Conservation (phyloP, 2,329 filamentous ascomycete species). For the Neobulgaria alba region DNA sequence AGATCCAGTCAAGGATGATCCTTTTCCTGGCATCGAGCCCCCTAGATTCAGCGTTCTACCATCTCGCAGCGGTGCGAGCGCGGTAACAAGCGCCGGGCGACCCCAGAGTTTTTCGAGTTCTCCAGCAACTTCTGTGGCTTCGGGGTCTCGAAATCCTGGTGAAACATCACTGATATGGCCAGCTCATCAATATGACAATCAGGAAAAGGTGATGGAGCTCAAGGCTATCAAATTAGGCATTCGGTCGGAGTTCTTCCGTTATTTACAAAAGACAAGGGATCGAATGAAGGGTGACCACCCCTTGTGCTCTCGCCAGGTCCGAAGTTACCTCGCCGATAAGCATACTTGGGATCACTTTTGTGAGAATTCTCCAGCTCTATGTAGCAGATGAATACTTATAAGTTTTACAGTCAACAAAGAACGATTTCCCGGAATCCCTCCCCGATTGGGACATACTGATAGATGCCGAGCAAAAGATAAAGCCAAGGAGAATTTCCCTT, state of each 20-base stretch:
- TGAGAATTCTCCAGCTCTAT: constrained; percentile 1
- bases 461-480: background rate
- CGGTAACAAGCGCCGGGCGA: background rate
- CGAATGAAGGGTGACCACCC: constrained; percentile 4
- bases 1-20: background rate
- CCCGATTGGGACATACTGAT: background rate
- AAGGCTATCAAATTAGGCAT: constrained; percentile 6
- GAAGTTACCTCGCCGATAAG: constrained; percentile 9
- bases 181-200: background rate
- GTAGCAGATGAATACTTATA: background rate
- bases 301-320: constrained; percentile 2
- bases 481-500: too few relatives aligned
- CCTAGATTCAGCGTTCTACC: background rate
- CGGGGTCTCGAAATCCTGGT: background rate
- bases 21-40: background rate
- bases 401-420: constrained; percentile 1
- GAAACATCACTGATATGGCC: background rate
- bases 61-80: background rate
- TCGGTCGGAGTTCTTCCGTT: constrained; percentile 14
- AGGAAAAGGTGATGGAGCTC: constrained; percentile 15
- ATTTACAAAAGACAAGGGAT: constrained; percentile 14
- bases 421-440: constrained; percentile 1
- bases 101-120: background rate
- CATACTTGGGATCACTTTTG: constrained; percentile 12
- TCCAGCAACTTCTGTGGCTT: background rate